Evolutionary conservation across 106 monocot species (phyloP), one percentile per base, ranked within the genome.

Genomic region (Dioscorea zingiberensis): DNA sequence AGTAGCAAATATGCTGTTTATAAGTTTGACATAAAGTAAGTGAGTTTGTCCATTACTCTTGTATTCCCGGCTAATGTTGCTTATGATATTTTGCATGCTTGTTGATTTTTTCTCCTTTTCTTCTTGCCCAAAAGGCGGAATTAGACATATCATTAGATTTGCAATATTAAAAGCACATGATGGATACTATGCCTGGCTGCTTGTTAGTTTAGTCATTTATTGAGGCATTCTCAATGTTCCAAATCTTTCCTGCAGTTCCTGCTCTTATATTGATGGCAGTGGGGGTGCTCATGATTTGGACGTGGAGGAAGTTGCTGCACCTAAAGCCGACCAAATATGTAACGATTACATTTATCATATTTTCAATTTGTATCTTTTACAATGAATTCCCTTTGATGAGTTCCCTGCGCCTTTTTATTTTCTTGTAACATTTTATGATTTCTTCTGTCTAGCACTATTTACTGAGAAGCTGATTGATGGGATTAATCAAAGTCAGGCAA

Each of bases 391-490:
- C 38, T 38, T n/a, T n/a, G n/a, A n/a, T n/a, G n/a, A n/a, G n/a
- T n/a, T 0, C n/a, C n/a, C 38, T 8, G 10, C 6, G 6, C 10
- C 10, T 38, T 38, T 8, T 38, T 38, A 6, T 6, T 10, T 38
- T 38, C 38, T 38, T 38, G 38, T 8, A 38, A 38, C 38, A 8
- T 38, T 38, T 38, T 38, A 38, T 38, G 38, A 6, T 38, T 38
- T 72, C 61, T 71, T 17, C 47, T 56, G 29, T 73, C 3, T 44
- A 95, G 94, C 85, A 55, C 83, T 91, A 60, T 85, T 87, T 60
- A 59, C 83, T 49, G 85, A 77, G 59, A 91, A 83, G 67, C 59
- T 95, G 58, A 75, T 95, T 74, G 94, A 95, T 70, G 94, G 94
- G 47, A 83, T 87, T 65, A 95, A 91, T 63, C 91, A 81, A 67